Evolutionary conservation across 352 stramenopile species (phyloP).

Genomic region (Blastocystis sp.): DNA sequence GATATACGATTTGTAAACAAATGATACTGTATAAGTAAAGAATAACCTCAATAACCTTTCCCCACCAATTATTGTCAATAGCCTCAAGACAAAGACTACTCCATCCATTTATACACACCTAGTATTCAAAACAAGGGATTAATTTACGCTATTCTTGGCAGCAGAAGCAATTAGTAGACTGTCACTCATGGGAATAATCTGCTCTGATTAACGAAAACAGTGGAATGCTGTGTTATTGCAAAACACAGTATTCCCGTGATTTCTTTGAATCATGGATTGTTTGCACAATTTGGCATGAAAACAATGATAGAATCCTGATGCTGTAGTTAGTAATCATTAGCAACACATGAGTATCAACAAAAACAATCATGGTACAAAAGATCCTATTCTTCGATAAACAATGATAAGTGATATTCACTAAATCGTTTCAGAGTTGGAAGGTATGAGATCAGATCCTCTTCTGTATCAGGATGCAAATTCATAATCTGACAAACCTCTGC

Average conservation of each 20-base stretch:
- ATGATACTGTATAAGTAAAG: slow-evolving; percentile 31
- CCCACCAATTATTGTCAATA: slow-evolving; percentile 38
- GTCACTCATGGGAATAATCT: neutral
- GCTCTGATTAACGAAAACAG: neutral
- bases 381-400: slow-evolving; percentile 8
- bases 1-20: neutral
- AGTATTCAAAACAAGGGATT: neutral
- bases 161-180: neutral
- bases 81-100: slow-evolving; percentile 47
- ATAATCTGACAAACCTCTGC: slow-evolving; percentile 34
- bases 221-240: neutral
- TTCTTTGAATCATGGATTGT: no score
- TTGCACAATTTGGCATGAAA: neutral
- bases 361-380: neutral
- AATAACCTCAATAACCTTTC: slow-evolving; percentile 45
- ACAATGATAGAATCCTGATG: neutral
- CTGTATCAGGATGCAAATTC: neutral
- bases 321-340: no score
- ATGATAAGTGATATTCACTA: neutral
- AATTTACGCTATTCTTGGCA: neutral
- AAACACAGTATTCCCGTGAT: neutral
- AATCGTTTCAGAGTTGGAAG: slow-evolving; percentile 24
- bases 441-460: neutral
- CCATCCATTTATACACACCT: slow-evolving; percentile 7
- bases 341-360: neutral